Base-by-base conservation (phyloP, 805 yeast species). In the Lachancea dasiensis region DNA sequence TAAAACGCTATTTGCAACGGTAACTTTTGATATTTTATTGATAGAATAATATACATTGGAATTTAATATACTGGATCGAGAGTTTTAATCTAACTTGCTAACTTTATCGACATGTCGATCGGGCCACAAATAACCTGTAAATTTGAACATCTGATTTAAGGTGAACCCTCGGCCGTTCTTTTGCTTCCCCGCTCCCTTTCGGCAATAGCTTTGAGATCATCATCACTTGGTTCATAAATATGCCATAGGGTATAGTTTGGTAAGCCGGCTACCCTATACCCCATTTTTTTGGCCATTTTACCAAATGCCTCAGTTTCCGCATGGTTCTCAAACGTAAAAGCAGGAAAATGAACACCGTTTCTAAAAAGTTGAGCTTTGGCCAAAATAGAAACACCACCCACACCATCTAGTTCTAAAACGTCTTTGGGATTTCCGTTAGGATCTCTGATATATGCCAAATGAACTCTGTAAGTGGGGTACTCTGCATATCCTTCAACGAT, bases 201-300 rank as follows among this genome's bases (percentile, higher is more conserved):
- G 2, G 86, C 81, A 38, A 84, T 82, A 49, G 78, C 77, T 48
- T 70, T 68, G 47, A 84, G 65, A 62, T 84, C 95, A 52, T 84
- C 90, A 58, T 81, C 89, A 63, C 89, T 81, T 11, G 95, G 95
- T 54, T 84, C 95, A 57, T 81, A 84, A 34, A 86, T 82, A 60
- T 86, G 95, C 95, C 95, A 86, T 29, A 86, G 67, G 0, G 89
- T 84, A 60, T 86, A 86, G 63, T 86, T 89, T 4, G 95, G 95
- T 46, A 86, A 69, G 0, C 96, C 96, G 26, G 87, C 92, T 10
- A 86, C 95, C 44, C 67, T 67, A 61, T 73, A 84, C 5, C 94
- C 95, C 82, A 85, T 81, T 45, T 68, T 65, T 49, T 70, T 79
- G 15, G 87, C 79, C 80, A 86, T 70, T 52, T 83, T 83, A 25